phyloP scores from a whole-genome alignment of 331 rosid genomes.

The Cydonia oblonga region DNA sequence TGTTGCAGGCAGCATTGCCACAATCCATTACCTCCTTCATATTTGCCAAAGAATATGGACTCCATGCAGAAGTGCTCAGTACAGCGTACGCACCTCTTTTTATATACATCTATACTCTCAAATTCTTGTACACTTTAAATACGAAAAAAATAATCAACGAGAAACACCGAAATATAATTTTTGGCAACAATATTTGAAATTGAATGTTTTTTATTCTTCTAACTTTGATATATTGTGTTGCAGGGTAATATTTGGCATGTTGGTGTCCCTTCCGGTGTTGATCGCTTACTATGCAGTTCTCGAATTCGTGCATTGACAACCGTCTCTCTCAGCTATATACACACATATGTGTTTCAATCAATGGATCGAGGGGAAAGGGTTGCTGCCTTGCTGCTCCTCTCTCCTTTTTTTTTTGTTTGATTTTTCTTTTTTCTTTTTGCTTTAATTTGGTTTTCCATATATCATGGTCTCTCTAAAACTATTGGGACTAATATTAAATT shows the following conservation, averaged over 20 bases:
- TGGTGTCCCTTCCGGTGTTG: slow-evolving; percentile 65
- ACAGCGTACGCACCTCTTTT: slow-evolving; percentile 65
- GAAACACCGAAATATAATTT: not conserved
- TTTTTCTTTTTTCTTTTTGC: not conserved
- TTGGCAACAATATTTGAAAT: too few relatives aligned
- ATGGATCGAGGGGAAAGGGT: not conserved
- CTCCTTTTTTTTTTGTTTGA: not conserved
- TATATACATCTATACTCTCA: not conserved
- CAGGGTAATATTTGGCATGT: slow-evolving; percentile 72
- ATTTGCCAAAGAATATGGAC: slow-evolving; percentile 76
- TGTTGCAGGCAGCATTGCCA: slow-evolving; percentile 76
- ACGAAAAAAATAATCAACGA: too few relatives aligned
- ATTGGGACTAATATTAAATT: not conserved
- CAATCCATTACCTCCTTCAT: slow-evolving; percentile 94
- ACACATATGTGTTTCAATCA: not conserved
- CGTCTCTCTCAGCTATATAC: not conserved
- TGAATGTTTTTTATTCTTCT: too few relatives aligned
- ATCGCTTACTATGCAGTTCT: slow-evolving; percentile 55
- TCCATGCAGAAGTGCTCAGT: slow-evolving; percentile 82
- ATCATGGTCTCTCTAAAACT: not conserved
- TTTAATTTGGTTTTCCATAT: not conserved
- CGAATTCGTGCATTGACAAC: slow-evolving; percentile 33
- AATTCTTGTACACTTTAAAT: not conserved
- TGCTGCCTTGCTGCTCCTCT: not conserved
- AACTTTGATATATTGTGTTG: not conserved